Percentiles rank a stretch among this genome's conserved stretches.
Evolutionary conservation across 345 rosid genomes (phyloP).

Genomic region (Eucalyptus sp.): DNA sequence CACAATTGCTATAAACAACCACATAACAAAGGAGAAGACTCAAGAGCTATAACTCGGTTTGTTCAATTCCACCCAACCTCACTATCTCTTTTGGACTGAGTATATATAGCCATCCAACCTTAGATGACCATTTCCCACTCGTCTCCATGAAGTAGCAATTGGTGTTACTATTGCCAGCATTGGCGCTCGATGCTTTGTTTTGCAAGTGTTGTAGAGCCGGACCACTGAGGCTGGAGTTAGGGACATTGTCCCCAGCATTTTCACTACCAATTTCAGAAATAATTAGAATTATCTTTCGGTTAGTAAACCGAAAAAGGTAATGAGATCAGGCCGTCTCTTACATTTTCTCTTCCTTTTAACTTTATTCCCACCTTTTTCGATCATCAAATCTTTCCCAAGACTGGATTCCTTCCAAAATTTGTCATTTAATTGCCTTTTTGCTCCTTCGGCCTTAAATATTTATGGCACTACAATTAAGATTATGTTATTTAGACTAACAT

Average conservation of each 20-base stretch:
- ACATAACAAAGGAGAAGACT: too few species aligned
- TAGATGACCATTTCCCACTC: too few species aligned
- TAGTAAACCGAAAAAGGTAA: too few species aligned
- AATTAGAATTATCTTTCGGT: too few species aligned
- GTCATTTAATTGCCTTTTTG: not conserved
- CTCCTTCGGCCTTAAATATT: not conserved
- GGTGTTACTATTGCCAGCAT: not conserved
- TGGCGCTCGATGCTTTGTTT: not conserved
- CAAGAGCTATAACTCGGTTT: too few species aligned
- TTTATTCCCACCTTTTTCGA: not conserved
- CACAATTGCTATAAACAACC: too few species aligned
- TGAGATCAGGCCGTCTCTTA: not conserved
- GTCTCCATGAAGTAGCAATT: too few species aligned
- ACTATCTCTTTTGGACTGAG: too few species aligned
- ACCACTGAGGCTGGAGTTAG: not conserved
- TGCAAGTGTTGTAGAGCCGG: not conserved
- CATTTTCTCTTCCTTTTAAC: not conserved
- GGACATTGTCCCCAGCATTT: not conserved
- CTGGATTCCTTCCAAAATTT: not conserved
- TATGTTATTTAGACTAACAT: not conserved
- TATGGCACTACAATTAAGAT: not conserved
- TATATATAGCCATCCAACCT: too few species aligned
- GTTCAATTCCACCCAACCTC: too few species aligned
- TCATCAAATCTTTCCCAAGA: not conserved
- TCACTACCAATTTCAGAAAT: too few species aligned